Conservation (phyloP, 306 rosid genomes). For the Casuarina glauca region DNA sequence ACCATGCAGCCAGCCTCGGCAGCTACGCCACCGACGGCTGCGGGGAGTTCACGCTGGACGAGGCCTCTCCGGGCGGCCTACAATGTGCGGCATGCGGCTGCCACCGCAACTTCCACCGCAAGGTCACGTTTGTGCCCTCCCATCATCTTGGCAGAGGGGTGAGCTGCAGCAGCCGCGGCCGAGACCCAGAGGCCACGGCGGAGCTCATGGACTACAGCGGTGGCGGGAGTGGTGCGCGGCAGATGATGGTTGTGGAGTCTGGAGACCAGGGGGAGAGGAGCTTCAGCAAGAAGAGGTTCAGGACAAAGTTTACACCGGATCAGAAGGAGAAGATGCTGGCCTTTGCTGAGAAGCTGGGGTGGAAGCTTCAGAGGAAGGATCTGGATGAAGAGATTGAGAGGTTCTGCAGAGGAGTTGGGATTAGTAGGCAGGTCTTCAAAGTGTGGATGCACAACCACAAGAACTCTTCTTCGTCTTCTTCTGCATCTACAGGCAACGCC, state of each 20-base stretch:
- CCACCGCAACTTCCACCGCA: slow-evolving; percentile 91
- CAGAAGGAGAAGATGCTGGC: slow-evolving; percentile 89
- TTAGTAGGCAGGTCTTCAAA: slow-evolving; percentile 73
- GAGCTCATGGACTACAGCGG: slow-evolving; percentile 44
- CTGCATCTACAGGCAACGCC: slow-evolving; percentile 52
- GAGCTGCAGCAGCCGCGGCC: slow-evolving; percentile 29
- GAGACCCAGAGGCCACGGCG: background rate
- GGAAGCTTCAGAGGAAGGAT: slow-evolving; percentile 78
- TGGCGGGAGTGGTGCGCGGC: slow-evolving; percentile 8
- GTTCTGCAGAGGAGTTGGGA: slow-evolving; percentile 66
- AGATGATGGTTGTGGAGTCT: slow-evolving; percentile 11
- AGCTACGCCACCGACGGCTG: slow-evolving; percentile 96
- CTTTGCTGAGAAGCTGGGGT: slow-evolving; percentile 81
- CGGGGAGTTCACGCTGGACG: slow-evolving; percentile 72
- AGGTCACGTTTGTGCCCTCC: slow-evolving; percentile 31
- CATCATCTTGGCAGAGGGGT: slow-evolving; percentile 16
- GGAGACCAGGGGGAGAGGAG: slow-evolving; percentile 28
- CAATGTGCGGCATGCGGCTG: slow-evolving; percentile 83
- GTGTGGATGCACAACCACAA: slow-evolving; percentile 95
- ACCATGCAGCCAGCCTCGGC: slow-evolving; percentile 94
- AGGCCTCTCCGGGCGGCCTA: slow-evolving; percentile 33
- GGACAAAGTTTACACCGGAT: slow-evolving; percentile 69
- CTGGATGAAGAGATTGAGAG: slow-evolving; percentile 74
- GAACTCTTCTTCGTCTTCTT: slow-evolving; percentile 50
- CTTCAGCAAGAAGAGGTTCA: slow-evolving; percentile 58